Base-by-base conservation (phyloP, 768 basidiomycete genomes). In the Mycena chlorophos region DNA sequence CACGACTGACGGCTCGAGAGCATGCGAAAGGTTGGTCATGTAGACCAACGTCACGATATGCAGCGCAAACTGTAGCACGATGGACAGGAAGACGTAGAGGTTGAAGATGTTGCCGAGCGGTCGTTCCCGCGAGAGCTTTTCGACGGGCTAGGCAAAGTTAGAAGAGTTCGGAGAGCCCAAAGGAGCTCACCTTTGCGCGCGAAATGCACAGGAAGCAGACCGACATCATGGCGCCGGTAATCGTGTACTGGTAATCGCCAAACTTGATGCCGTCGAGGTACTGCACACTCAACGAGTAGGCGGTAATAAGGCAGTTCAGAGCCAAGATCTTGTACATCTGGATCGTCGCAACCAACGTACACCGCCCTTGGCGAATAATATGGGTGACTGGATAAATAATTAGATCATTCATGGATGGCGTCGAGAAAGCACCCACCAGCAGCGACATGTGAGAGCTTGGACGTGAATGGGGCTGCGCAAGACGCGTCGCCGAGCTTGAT, bases 321-420 rank as follows among this genome's bases (percentile, higher is more conserved):
- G 96, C 97, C 31, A 99, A 78, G 63, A 99, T 99, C 78, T 98
- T 97, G 85, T 98, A 99, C 97, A 99, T 99, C 74, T 99, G 97
- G 51, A 96, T 89, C 3, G 97, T 99, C 2, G 97, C 97, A 42
- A 98, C 97, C 17, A 99, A 85, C 1, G 97, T 99, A 76, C 97
- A 98, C 26, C 97, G 91, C 22, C 97, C 97, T 73, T 98, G 97
- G 19, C 97, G 86, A 63, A 99, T 97, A 69, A 99, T 98, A 68
- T 96, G 94, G 19, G 91, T 89, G 65, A 99, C 94, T 95, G 43
- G 43, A 22, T 8, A 22, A 26, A 49, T 55, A 14, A 59, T 20
- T 47, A 45, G 3, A 51, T n/a, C 12, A 3, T 40, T 54, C 14
- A 54, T 52, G 38, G 4, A 37, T 28, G 5, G 30, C 54, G 25